Conservation (phyloP, 2,329 filamentous ascomycete species). For the Claviceps africana region DNA sequence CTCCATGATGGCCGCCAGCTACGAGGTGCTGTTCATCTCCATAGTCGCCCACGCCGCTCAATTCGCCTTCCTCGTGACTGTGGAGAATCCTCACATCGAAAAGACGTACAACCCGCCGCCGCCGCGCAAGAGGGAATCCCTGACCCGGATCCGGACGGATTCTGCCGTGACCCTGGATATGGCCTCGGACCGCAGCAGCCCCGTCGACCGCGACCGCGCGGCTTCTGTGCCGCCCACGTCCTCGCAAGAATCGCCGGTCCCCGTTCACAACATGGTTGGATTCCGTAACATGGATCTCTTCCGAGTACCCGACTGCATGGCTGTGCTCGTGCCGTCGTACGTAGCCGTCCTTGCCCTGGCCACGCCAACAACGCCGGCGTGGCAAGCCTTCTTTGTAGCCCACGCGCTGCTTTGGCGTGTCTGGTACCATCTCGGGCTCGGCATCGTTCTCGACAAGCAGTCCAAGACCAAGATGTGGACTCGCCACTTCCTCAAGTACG, state of each 20-base stretch:
- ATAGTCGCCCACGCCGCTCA: conserved; percentile 89
- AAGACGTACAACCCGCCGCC: conserved; percentile 90
- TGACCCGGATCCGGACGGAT: conserved; percentile 19
- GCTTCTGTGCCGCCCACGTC: conserved; percentile 9
- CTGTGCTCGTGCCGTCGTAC: conserved; percentile 63
- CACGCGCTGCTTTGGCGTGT: conserved; percentile 75
- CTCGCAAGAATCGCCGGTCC: conserved; percentile 35
- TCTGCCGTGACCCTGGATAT: conserved; percentile 14
- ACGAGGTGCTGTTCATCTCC: conserved; percentile 93
- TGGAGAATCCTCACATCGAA: conserved; percentile 96
- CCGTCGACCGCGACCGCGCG: conserved; percentile 14
- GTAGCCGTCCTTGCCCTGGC: conserved; percentile 58
- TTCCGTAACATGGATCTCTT: conserved; percentile 75
- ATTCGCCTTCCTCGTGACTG: conserved; percentile 78
- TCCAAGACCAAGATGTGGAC: conserved; percentile 91
- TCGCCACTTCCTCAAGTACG: conserved; percentile 92
- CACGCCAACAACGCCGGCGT: conserved; percentile 62
- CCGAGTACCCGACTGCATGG: conserved; percentile 70
- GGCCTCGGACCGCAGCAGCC: conserved; percentile 9
- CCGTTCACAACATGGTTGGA: conserved; percentile 74
- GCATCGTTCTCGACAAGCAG: conserved; percentile 70
- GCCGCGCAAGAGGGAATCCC: conserved; percentile 44
- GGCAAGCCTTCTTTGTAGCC: conserved; percentile 64
- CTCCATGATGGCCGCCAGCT: conserved; percentile 94
- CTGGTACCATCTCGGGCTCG: conserved; percentile 85